These are phyloP conservation scores for Parafenestella ontariensis DNA, from an alignment of 2,329 filamentous ascomycete species.

Conservation along the genomic window DNA sequence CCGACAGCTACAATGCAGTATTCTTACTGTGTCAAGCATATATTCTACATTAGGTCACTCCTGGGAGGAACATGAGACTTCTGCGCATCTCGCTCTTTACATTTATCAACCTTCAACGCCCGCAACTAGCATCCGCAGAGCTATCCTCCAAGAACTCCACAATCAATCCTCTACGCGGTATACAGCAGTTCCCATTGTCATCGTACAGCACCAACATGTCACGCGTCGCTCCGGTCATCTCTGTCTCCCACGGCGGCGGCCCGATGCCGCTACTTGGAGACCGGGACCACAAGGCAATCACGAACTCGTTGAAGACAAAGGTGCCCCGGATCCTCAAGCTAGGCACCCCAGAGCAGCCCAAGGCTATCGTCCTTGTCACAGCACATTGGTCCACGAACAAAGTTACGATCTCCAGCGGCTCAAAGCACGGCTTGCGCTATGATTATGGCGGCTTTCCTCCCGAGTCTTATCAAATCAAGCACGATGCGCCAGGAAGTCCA, in stretches of 20 bases:
- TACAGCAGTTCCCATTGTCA: constrained; percentile 37
- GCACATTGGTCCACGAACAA: constrained; percentile 63
- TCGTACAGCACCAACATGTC: constrained; percentile 38
- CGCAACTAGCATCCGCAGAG: constrained; percentile 11
- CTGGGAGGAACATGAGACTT: constrained; percentile 24
- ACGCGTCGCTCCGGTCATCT: constrained; percentile 48
- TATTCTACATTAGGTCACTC: background rate
- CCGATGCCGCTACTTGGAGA: constrained; percentile 67
- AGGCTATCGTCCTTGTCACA: constrained; percentile 64
- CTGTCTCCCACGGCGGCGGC: constrained; percentile 53
- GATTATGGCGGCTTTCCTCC: constrained; percentile 67
- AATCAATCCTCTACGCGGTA: constrained; percentile 29
- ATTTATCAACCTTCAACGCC: constrained; percentile 10
- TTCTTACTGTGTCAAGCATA: background rate
- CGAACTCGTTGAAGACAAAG: constrained; percentile 59
- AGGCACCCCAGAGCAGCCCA: constrained; percentile 57
- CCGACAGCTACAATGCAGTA: constrained; percentile 13
- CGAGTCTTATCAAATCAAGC: constrained; percentile 63
- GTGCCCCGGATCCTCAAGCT: constrained; percentile 65
- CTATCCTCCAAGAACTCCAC: constrained; percentile 21
- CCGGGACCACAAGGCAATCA: constrained; percentile 59
- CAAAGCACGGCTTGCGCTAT: constrained; percentile 60
- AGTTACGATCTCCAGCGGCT: constrained; percentile 61
- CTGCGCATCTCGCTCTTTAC: constrained; percentile 17
- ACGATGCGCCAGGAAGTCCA: constrained; percentile 64